Conservation (phyloP, 257 asterid species). For the Jacaranda mimosifolia region DNA sequence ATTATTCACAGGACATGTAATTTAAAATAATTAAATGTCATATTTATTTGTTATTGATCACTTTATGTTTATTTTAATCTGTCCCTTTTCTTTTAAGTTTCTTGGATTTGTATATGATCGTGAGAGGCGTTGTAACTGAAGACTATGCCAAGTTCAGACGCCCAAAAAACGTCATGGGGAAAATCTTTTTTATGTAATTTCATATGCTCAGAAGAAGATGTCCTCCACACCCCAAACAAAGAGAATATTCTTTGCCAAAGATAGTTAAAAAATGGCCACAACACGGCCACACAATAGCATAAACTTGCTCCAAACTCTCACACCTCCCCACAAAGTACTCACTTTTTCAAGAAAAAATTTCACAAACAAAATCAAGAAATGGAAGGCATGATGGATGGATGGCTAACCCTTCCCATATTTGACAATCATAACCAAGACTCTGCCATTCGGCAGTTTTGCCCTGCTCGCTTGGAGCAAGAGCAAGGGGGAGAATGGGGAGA, state of each 20-base stretch:
- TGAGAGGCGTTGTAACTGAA: constrained; percentile 34
- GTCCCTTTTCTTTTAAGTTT: not conserved
- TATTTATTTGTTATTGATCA: not conserved
- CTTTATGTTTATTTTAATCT: not conserved
- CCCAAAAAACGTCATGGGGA: not conserved
- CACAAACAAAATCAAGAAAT: constrained; percentile 4
- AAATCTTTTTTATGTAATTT: not conserved
- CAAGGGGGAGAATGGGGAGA: constrained; percentile 31
- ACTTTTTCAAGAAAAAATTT: constrained; percentile 17
- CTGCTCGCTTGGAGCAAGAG: constrained; percentile 59
- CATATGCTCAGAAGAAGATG: constrained; percentile 25
- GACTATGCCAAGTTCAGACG: not conserved
- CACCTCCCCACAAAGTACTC: not conserved
- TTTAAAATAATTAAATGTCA: too few species aligned
- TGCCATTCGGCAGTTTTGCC: constrained; percentile 68
- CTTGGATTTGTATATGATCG: constrained; percentile 27
- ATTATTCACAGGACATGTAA: too few species aligned
- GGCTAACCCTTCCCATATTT: constrained; percentile 28
- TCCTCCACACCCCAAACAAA: constrained; percentile 33
- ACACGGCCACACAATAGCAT: not conserved
- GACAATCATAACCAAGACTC: constrained; percentile 41
- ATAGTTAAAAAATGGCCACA: constrained; percentile 12
- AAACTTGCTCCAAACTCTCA: constrained; percentile 4
- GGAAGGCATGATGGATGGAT: constrained; percentile 43
- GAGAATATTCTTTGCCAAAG: constrained; percentile 37